phyloP scores from a whole-genome alignment of 371 early-diverging fungal species.

The Capillidium heterosporum region DNA sequence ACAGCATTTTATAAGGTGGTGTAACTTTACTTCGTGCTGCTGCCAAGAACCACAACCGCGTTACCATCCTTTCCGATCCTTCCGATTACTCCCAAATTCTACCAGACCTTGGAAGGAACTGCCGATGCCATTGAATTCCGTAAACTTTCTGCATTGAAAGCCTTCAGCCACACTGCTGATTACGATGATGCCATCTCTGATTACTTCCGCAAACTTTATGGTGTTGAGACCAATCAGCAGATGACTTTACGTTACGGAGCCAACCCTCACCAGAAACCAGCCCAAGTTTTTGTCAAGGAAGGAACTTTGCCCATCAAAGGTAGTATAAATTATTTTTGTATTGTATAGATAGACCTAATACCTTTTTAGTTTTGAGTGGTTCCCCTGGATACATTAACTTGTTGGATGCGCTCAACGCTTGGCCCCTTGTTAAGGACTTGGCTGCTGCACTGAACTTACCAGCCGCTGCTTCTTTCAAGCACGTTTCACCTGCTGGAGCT shows the following conservation, averaged over 20 bases:
- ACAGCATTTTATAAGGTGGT: constrained; percentile 39
- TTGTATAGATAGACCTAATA: background rate
- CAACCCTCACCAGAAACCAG: constrained; percentile 96
- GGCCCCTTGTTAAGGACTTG: constrained; percentile 82
- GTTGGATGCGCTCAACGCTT: constrained; percentile 88
- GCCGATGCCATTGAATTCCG: constrained; percentile 19
- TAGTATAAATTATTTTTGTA: constrained; percentile 7
- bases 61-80: constrained; percentile 82
- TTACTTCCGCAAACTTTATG: constrained; percentile 84
- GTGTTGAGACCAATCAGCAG: constrained; percentile 41
- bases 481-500: constrained; percentile 95
- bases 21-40: constrained; percentile 94
- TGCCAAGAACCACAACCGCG: constrained; percentile 95
- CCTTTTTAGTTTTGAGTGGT: constrained; percentile 55
- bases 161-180: constrained; percentile 87
- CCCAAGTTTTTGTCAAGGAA: constrained; percentile 69
- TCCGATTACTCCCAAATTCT: constrained; percentile 72
- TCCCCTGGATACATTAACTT: constrained; percentile 96
- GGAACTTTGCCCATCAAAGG: constrained; percentile 74
- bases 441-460: constrained; percentile 43
- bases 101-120: constrained; percentile 16
- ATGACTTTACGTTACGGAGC: constrained; percentile 88
- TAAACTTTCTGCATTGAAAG: constrained; percentile 31
- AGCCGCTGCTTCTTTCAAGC: constrained; percentile 97
- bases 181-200: constrained; percentile 89